Base-by-base conservation (phyloP, 2,329 filamentous ascomycete genomes). In the Capronia epimyces region DNA sequence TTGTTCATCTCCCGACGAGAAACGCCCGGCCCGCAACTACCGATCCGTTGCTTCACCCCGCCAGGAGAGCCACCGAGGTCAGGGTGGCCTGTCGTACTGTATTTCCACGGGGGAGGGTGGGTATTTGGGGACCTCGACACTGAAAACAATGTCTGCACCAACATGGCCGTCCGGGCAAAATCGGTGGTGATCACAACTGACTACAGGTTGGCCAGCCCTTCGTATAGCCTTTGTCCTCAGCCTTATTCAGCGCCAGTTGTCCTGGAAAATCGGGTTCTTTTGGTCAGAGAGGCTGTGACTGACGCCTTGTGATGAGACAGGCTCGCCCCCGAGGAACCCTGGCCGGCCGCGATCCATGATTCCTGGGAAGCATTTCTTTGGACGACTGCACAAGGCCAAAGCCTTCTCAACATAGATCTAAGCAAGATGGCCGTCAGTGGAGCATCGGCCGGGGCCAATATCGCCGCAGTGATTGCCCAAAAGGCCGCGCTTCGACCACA, bases 91-190 rank as follows among this genome's bases (percentile, higher is more conserved):
- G 70, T 75, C 6, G 72, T 76, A 62, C 57, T 81, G 2, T 82
- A 79, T 61, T 78, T 73, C 58, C 79, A 82, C 57, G 79, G 78
- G 3, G 78, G 78, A 1, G 79, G 78, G 2, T 82, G 77, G 77
- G 77, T 81, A 2, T 58, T 81, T 24, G 78, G 78, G 0, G 78
- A 75, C 40, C 78, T 81, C 37, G 70, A 77, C 52, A 80, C 76
- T 0, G 79, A 82, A 65, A 81, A 81, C 56, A 70, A 72, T 3
- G 74, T 81, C 2, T 76, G 75, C 44, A 73, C 76, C n/a, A 73
- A 80, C 57, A 62, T 82, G 9, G 79, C 76, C 55, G 67, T 68
- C 18, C 66, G 75, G 9, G 72, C 69, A 0, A 71, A 70, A 6
- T 76, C 72, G 49, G 75, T 81, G 0, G 76, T 81, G 1, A 68